These are phyloP conservation scores for Panus rudis DNA, from an alignment of 768 basidiomycete species.

Conservation along the genomic window DNA sequence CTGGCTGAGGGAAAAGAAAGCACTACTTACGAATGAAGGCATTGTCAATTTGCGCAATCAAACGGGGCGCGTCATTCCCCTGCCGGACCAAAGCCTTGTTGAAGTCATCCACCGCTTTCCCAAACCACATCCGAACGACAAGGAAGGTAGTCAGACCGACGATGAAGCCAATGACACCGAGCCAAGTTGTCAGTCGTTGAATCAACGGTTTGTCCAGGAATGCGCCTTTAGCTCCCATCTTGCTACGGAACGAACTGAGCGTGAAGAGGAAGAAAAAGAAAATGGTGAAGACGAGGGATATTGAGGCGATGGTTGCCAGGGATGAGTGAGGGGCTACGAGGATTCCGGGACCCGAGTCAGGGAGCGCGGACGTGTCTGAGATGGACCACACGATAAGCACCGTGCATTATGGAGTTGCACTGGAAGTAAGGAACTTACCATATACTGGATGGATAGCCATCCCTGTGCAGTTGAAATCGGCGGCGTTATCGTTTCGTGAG, in stretches of 20 bases:
- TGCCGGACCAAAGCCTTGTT: constrained; percentile 52
- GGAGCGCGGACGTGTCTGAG: constrained; percentile 60
- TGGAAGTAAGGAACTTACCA: constrained; percentile 34
- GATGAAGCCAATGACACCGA: constrained; percentile 71
- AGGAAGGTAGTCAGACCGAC: constrained; percentile 69
- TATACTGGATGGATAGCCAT: constrained; percentile 53
- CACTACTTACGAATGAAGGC: constrained; percentile 63
- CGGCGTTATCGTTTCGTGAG: constrained; percentile 41
- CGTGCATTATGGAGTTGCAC: neutral
- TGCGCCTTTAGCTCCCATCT: constrained; percentile 46
- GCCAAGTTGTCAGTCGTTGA: constrained; percentile 60
- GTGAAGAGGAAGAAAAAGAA: constrained; percentile 64
- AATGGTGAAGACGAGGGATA: constrained; percentile 48
- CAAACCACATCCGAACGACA: constrained; percentile 74
- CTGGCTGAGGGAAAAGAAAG: neutral
- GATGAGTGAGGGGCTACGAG: constrained; percentile 54
- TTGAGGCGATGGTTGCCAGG: constrained; percentile 57
- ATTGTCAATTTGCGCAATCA: constrained; percentile 59
- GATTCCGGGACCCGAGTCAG: constrained; percentile 45
- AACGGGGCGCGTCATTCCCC: constrained; percentile 46
- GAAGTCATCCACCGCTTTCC: constrained; percentile 73
- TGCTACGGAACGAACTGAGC: constrained; percentile 57
- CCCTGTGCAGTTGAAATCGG: constrained; percentile 46
- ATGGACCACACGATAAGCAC: too few species aligned
- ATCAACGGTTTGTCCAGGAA: constrained; percentile 49